Evolutionary conservation across 257 asterid genomes (phyloP).

Genomic region (Salvia rosmarinus): DNA sequence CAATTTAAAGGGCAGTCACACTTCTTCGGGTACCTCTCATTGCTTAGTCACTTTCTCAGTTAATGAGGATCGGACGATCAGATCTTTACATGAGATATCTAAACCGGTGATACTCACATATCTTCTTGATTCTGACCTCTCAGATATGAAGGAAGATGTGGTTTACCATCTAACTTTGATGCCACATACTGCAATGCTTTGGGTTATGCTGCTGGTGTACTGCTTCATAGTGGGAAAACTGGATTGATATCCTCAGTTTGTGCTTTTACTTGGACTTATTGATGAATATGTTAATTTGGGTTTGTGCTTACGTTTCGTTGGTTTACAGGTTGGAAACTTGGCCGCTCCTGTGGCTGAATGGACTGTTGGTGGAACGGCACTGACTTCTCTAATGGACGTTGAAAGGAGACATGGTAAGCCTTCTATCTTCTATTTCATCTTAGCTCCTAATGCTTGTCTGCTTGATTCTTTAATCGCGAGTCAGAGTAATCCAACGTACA

Average conservation of each 20-base stretch:
- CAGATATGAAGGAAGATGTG: conserved; percentile 97
- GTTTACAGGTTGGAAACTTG: conserved; percentile 83
- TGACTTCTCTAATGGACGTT: conserved; percentile 95
- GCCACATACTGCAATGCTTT: conserved; percentile 77
- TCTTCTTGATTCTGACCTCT: conserved; percentile 27
- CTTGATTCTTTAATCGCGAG: neutral
- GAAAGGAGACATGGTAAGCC: conserved; percentile 94
- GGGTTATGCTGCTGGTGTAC: conserved; percentile 79
- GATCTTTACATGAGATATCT: conserved; percentile 1
- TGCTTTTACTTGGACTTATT: conserved; percentile 12
- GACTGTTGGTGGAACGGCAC: conserved; percentile 96
- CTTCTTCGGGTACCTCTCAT: conserved; percentile 74
- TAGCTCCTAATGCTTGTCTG: neutral
- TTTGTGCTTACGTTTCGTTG: neutral
- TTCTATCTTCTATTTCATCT: conserved; percentile 7
- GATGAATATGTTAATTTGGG: neutral
- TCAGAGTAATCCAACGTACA: neutral
- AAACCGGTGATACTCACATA: conserved; percentile 19
- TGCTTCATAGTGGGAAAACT: conserved; percentile 82
- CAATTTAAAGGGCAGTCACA: conserved; percentile 94
- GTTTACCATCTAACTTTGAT: conserved; percentile 94
- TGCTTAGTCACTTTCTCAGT: conserved; percentile 20
- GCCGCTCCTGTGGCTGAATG: conserved; percentile 90
- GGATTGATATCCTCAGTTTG: conserved; percentile 75
- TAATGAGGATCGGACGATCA: neutral